phyloP scores from a whole-genome alignment of 306 rosid genomes.

The Fagus sylvatica region DNA sequence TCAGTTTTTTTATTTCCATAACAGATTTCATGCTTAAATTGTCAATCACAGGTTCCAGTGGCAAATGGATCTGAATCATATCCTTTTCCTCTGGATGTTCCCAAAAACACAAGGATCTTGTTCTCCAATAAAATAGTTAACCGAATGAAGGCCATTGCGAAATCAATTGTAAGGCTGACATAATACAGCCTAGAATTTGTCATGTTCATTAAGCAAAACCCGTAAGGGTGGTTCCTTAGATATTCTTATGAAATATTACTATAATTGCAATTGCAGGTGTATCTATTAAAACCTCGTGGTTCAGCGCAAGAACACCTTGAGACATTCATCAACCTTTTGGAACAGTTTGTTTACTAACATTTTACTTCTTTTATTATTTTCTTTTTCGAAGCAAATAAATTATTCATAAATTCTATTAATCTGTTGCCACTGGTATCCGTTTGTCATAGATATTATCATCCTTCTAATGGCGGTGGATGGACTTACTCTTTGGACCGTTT shows the following conservation, averaged over 20 bases:
- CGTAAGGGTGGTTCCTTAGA: slow-evolving; percentile 20
- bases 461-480: slow-evolving; percentile 99
- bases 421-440: slow-evolving; percentile 7
- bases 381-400: slow-evolving; percentile 10
- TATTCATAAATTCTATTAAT: slow-evolving; percentile 18
- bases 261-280: slow-evolving; percentile 64
- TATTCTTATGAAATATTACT: slow-evolving; percentile 20
- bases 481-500: slow-evolving; percentile 80
- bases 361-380: slow-evolving; percentile 23
- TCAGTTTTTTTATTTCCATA: background rate
- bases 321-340: slow-evolving; percentile 92
- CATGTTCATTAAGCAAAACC: slow-evolving; percentile 14
- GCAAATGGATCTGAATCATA: slow-evolving; percentile 94
- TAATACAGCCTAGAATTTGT: slow-evolving; percentile 10
- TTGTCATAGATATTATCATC: slow-evolving; percentile 84
- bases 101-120: slow-evolving; percentile 89
- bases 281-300: slow-evolving; percentile 79
- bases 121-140: slow-evolving; percentile 78
- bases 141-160: slow-evolving; percentile 90
- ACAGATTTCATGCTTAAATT: slow-evolving; percentile 26
- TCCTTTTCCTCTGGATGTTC: slow-evolving; percentile 90
- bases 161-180: slow-evolving; percentile 78
- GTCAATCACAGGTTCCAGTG: slow-evolving; percentile 77
- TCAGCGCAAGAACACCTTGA: slow-evolving; percentile 70
- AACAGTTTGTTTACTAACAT: slow-evolving; percentile 80